Base-by-base conservation (phyloP, 805 yeast genomes). In the Pachysolen tannophilus region DNA sequence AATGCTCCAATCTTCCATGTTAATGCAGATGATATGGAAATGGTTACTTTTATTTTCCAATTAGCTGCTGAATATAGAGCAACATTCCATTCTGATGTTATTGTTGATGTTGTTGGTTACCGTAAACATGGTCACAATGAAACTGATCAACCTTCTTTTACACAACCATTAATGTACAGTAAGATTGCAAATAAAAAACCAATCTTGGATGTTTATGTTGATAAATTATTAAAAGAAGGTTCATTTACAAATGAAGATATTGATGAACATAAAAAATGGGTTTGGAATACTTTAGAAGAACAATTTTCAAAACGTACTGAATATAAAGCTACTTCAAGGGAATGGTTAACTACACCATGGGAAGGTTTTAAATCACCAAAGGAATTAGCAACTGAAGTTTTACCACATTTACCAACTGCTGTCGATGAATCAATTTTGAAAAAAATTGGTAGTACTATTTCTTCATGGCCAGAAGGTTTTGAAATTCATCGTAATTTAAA, bases 1-100 rank as follows among this genome's bases (percentile, higher is more conserved):
- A 88, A 90, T 58, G 96, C 97, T 17, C 99, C 99, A 43, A 87
- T 92, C 52, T 92, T 92, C 94, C 99, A 92, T 64, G 97, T 92
- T 34, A 92, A 92, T 56, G 97, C 97, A 17, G 97, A 92, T 62
- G 97, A 92, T 58, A 87, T 86, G 45, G 99, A 92, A 69, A 84
- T 94, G 30, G 81, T 82, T 41, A 82, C 86, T 34, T 92, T 81
- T 58, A 78, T 90, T 50, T 88, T 88, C 75, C 82, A 86, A 62
- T 72, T 92, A 60, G 98, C 98, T 46, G 97, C 98, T 41, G 96
- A 92, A 65, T 92, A 95, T 94, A 82, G 98, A 68, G 84, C 92
- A 32, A 79, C 85, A 41, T 92, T 84, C 92, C 90, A 90, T 69
- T 73, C 94, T 41, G 98, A 92, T 58, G 97, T 87, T 39, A 85